Percentiles rank a stretch among this genome's conserved stretches.
Conservation (phyloP, 345 rosid species). For the Camelina sativa region DNA sequence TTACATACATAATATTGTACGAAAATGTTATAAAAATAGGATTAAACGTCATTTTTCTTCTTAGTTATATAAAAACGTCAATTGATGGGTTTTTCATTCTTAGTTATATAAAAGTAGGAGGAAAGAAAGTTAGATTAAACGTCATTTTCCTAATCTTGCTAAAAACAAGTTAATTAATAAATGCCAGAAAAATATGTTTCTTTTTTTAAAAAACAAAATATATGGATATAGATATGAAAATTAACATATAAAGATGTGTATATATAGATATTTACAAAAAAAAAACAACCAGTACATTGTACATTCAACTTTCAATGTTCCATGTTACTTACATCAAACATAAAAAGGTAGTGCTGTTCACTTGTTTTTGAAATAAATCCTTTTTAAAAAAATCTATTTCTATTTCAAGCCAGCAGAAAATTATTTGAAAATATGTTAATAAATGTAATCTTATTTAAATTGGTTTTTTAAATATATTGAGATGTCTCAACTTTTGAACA, state of each 20-base stretch:
- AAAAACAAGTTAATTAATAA: background rate
- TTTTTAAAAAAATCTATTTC: background rate
- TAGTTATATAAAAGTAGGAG: background rate
- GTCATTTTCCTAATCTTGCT: slow-evolving; percentile 26
- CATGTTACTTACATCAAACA: slow-evolving; percentile 13
- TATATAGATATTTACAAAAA: background rate
- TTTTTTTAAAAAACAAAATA: too few relatives aligned
- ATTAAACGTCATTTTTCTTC: too few relatives aligned
- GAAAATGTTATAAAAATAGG: too few relatives aligned
- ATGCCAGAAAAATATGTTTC: background rate
- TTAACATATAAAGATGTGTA: background rate
- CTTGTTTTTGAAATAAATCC: background rate
- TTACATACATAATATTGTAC: too few relatives aligned
- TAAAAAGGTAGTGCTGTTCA: background rate
- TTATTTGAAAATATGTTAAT: background rate
- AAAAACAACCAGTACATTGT: background rate
- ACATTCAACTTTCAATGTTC: background rate
- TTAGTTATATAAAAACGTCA: too few relatives aligned
- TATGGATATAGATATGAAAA: background rate
- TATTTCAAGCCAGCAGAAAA: background rate
- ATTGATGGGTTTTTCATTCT: background rate
- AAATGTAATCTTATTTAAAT: background rate
- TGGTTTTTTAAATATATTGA: too few relatives aligned
- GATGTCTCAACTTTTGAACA: too few relatives aligned
- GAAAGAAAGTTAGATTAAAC: background rate